Evolutionary conservation across 805 yeast species (phyloP).

Genomic region (Candida yuanshanica): DNA sequence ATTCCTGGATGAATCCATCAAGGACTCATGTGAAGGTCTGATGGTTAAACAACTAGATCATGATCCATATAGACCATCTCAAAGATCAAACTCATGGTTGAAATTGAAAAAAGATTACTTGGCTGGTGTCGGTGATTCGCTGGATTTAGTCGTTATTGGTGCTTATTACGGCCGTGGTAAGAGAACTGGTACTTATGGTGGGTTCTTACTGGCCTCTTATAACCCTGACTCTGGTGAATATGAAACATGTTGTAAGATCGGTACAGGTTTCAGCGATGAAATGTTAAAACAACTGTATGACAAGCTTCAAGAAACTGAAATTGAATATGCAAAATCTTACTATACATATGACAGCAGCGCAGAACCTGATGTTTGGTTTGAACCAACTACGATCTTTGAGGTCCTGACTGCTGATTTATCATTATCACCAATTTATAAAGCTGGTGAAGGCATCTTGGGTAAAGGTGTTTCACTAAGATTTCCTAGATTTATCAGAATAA

Average conservation of each 20-base stretch:
- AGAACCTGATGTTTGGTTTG: conserved; percentile 91
- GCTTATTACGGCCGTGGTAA: conserved; percentile 93
- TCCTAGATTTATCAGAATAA: conserved; percentile 75
- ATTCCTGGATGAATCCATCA: conserved; percentile 84
- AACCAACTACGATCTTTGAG: conserved; percentile 79
- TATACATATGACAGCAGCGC: conserved; percentile 67
- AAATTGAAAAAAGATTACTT: conserved; percentile 92
- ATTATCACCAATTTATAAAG: conserved; percentile 82
- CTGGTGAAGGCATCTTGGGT: conserved; percentile 67
- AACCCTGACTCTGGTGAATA: conserved; percentile 88
- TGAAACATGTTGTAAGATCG: conserved; percentile 94
- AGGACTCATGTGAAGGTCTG: conserved; percentile 89
- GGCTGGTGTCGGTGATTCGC: conserved; percentile 92
- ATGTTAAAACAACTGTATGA: conserved; percentile 56
- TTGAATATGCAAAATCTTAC: conserved; percentile 57
- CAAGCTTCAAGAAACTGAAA: conserved; percentile 62
- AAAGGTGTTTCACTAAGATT: conserved; percentile 85
- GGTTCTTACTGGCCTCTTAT: conserved; percentile 84
- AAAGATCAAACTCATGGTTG: conserved; percentile 92
- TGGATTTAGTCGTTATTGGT: conserved; percentile 90
- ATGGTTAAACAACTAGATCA: conserved; percentile 92
- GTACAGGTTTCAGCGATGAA: conserved; percentile 94
- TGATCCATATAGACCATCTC: conserved; percentile 87
- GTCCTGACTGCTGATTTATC: conserved; percentile 89
- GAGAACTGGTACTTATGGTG: conserved; percentile 93